Percentiles rank a stretch among this genome's conserved stretches.
These are phyloP conservation scores for Vicia villosa DNA, from an alignment of 306 rosid species.

Conservation along the genomic window DNA sequence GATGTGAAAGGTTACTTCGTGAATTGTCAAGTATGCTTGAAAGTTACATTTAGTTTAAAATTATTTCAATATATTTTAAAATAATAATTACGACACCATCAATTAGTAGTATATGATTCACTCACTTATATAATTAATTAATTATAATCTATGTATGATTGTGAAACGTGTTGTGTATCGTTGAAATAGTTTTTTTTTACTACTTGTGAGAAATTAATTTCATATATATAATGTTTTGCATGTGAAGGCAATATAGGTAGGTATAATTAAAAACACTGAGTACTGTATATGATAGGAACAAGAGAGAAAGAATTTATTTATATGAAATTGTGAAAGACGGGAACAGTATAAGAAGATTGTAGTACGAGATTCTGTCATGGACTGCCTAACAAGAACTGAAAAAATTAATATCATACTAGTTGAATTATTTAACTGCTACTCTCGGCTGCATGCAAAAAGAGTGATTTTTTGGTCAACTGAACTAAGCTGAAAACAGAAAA, in stretches of 20 bases:
- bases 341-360: conserved; percentile 33
- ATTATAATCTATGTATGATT: conserved; percentile 29
- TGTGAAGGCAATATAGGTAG: conserved; percentile 26
- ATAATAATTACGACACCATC: neutral
- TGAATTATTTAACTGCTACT: conserved; percentile 33
- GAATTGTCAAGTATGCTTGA: conserved; percentile 47
- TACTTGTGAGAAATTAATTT: neutral
- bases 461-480: conserved; percentile 22
- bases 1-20: conserved; percentile 57
- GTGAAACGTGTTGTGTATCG: conserved; percentile 36
- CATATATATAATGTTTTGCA: conserved; percentile 9
- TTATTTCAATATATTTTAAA: neutral
- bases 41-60: conserved; percentile 45
- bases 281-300: conserved; percentile 33
- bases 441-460: conserved; percentile 25
- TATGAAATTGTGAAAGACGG: conserved; percentile 29
- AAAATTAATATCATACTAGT: conserved; percentile 12
- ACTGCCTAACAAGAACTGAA: conserved; percentile 38
- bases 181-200: conserved; percentile 18
- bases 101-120: conserved; percentile 48
- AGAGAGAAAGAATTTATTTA: conserved; percentile 17
- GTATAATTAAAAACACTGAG: neutral
- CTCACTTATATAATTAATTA: conserved; percentile 44
- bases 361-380: conserved; percentile 41
- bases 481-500: conserved; percentile 13